phyloP scores from a whole-genome alignment of 768 basidiomycete genomes.

The Hortiboletus campestris region DNA sequence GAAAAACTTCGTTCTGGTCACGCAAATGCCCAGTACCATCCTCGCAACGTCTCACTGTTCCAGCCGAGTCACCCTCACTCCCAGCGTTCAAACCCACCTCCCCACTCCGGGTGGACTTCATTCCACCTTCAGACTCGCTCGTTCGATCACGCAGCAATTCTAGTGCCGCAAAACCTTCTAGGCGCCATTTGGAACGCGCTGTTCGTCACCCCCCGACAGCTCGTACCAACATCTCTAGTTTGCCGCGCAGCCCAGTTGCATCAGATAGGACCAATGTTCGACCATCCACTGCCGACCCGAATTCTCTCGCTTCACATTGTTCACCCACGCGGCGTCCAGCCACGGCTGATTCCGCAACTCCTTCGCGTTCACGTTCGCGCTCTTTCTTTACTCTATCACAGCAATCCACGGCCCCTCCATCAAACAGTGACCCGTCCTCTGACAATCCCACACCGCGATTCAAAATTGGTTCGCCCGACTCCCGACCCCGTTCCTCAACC shows the following conservation, averaged over 20 bases:
- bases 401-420: constrained; percentile 12
- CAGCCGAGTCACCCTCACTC: constrained; percentile 34
- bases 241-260: constrained; percentile 6
- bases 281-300: constrained; percentile 19
- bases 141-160: constrained; percentile 20
- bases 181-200: constrained; percentile 43
- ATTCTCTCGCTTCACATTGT: constrained; percentile 14
- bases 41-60: constrained; percentile 28
- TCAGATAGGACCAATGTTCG: constrained; percentile 10
- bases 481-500: constrained; percentile 50
- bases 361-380: constrained; percentile 33
- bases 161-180: constrained; percentile 36
- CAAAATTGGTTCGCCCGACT: constrained; percentile 34
- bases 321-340: constrained; percentile 34
- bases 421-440: constrained; percentile 3
- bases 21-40: constrained; percentile 45
- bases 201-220: constrained; percentile 9
- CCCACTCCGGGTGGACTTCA: constrained; percentile 40
- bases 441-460: constrained; percentile 8
- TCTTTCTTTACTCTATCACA: constrained; percentile 29
- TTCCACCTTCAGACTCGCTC: constrained; percentile 12
- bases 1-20: constrained; percentile 69
- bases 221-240: constrained; percentile 10
- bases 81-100: constrained; percentile 43
- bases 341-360: constrained; percentile 42